A percentile compares a stretch with the other conserved stretches of the same genome.
Evolutionary conservation across 495 filamentous ascomycete species (phyloP).

Genomic region (Aspergillus heteromorphus): DNA sequence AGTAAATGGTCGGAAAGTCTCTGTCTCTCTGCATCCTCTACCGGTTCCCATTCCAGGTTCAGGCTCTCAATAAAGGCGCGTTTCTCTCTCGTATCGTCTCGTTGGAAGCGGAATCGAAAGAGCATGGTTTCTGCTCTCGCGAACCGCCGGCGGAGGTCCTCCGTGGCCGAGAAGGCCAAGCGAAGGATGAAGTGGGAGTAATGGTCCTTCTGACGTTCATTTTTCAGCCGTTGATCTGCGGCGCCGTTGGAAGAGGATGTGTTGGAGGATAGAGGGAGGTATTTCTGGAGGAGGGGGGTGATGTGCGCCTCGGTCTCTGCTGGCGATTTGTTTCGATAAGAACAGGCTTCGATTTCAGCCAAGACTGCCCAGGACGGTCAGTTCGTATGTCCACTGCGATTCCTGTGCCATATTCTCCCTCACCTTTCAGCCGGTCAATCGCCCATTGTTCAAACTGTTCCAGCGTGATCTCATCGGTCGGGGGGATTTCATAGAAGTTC

Average conservation of each 20-base stretch:
- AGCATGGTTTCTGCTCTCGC: slow-evolving; percentile 80
- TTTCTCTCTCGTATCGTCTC: slow-evolving; percentile 64
- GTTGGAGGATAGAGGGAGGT: slow-evolving; percentile 77
- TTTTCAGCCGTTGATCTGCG: slow-evolving; percentile 45
- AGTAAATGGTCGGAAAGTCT: slow-evolving; percentile 48
- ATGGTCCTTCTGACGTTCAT: slow-evolving; percentile 91
- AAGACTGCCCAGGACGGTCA: slow-evolving; percentile 56
- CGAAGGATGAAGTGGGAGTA: slow-evolving; percentile 97
- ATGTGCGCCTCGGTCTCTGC: slow-evolving; percentile 76
- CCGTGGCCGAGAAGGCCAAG: slow-evolving; percentile 84
- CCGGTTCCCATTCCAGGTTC: slow-evolving; percentile 75
- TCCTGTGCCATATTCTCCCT: slow-evolving; percentile 41
- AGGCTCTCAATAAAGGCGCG: slow-evolving; percentile 71
- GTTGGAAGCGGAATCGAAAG: slow-evolving; percentile 72
- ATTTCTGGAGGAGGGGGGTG: slow-evolving; percentile 74
- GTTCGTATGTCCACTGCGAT: background rate
- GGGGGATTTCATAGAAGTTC: slow-evolving; percentile 86
- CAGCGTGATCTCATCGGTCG: slow-evolving; percentile 89
- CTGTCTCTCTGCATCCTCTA: slow-evolving; percentile 68
- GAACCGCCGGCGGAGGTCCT: slow-evolving; percentile 88
- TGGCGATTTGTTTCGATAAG: slow-evolving; percentile 81
- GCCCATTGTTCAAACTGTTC: slow-evolving; percentile 99
- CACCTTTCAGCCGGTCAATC: slow-evolving; percentile 83
- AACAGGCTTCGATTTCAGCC: slow-evolving; percentile 91
- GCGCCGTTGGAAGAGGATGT: slow-evolving; percentile 52